A percentile compares a stretch with the other conserved stretches of the same genome.
phyloP scores from a whole-genome alignment of 495 filamentous ascomycete species.

The Penicillium roqueforti region DNA sequence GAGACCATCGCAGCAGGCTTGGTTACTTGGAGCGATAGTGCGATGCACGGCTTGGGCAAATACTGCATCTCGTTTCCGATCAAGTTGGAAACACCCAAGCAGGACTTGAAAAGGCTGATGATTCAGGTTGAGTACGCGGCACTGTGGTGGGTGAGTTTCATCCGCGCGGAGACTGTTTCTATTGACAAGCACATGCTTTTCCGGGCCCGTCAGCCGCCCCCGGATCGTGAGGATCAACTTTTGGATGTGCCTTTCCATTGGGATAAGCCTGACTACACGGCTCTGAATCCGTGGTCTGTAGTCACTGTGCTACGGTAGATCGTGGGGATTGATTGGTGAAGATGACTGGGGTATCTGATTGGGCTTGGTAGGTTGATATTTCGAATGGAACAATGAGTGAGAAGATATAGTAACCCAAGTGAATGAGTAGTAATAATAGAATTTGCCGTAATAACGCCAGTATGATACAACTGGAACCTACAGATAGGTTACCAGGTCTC shows the following conservation, averaged over 20 bases:
- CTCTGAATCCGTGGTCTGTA: not conserved
- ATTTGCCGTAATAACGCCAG: not conserved
- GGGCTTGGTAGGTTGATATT: not conserved
- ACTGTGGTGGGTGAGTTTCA: not conserved
- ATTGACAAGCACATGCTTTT: not conserved
- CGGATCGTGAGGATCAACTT: not conserved
- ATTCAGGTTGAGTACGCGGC: not conserved
- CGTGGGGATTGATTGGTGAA: not conserved
- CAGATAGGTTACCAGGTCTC: not conserved
- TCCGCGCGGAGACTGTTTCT: not conserved
- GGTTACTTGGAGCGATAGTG: not conserved
- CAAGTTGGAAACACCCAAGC: not conserved
- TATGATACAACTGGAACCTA: conserved; percentile 1
- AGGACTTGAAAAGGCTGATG: not conserved
- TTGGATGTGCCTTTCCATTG: not conserved
- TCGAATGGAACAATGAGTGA: not conserved
- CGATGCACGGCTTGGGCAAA: not conserved
- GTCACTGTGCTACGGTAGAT: not conserved
- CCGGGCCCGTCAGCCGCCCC: not conserved
- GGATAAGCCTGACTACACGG: not conserved
- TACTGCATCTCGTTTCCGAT: not conserved
- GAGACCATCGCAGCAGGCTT: not conserved
- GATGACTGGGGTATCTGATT: not conserved
- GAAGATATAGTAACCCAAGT: not conserved
- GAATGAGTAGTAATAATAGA: not conserved